Conservation (phyloP, 495 filamentous ascomycete genomes). For the Xylaria palmicola region DNA sequence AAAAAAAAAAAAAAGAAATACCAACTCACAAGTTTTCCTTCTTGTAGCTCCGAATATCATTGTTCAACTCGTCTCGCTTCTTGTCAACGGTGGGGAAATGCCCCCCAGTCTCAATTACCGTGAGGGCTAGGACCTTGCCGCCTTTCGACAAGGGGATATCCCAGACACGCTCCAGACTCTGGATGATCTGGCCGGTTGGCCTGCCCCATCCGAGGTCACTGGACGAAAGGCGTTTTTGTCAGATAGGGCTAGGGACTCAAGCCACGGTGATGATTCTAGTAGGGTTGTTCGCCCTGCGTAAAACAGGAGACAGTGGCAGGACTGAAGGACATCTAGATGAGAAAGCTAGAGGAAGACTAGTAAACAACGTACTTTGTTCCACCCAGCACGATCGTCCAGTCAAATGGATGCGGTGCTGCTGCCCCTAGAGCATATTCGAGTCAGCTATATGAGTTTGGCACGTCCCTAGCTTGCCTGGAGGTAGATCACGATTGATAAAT, state of each 20-base stretch:
- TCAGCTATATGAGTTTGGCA: not conserved
- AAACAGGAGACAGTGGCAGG: not conserved
- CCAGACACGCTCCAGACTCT: constrained; percentile 46
- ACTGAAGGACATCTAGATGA: not conserved
- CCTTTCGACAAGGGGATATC: constrained; percentile 43
- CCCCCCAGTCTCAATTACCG: constrained; percentile 50
- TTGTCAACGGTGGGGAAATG: constrained; percentile 29
- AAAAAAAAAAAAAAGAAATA: too few species aligned
- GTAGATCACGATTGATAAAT: not conserved
- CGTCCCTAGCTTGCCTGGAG: not conserved
- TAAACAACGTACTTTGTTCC: constrained; percentile 55
- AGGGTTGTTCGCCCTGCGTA: not conserved
- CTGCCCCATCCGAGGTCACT: constrained; percentile 46
- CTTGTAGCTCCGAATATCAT: constrained; percentile 47
- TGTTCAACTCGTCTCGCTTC: constrained; percentile 50
- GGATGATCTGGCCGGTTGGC: constrained; percentile 36
- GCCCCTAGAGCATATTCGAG: constrained; percentile 14
- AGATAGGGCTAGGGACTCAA: not conserved
- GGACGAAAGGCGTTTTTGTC: not conserved
- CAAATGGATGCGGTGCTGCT: constrained; percentile 24
- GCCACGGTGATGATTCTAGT: not conserved
- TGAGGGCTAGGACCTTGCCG: constrained; percentile 58
- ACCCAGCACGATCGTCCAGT: constrained; percentile 54
- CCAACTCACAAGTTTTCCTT: constrained; percentile 48
- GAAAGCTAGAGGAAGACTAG: not conserved